Conservation (phyloP, 345 rosid genomes). For the Chamaenerion angustifolium region DNA sequence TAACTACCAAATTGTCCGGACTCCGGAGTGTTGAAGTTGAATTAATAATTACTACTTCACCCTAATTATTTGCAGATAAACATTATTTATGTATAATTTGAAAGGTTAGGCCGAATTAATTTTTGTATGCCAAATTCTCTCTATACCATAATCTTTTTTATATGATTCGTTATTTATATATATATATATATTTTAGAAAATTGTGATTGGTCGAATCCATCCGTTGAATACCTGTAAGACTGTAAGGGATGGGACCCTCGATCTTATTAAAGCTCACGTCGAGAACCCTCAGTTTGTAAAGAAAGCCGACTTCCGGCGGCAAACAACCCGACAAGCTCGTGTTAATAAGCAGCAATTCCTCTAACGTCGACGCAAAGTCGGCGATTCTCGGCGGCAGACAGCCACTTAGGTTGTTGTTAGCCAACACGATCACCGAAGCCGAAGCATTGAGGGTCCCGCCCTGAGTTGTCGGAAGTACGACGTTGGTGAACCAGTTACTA, state of each 20-base stretch:
- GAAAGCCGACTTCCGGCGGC: conserved; percentile 74
- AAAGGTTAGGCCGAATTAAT: too few relatives aligned
- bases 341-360: conserved; percentile 65
- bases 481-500: conserved; percentile 46
- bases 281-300: conserved; percentile 56
- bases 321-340: conserved; percentile 68
- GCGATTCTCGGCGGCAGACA: conserved; percentile 69
- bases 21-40: too few relatives aligned
- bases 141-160: too few relatives aligned
- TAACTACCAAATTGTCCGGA: too few relatives aligned
- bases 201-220: too few relatives aligned
- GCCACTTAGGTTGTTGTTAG: conserved; percentile 69
- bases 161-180: too few relatives aligned
- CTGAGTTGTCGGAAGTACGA: conserved; percentile 22
- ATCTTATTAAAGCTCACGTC: conserved; percentile 65
- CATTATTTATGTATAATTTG: too few relatives aligned
- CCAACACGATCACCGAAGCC: conserved; percentile 63
- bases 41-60: too few relatives aligned
- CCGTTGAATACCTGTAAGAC: conserved; percentile 20
- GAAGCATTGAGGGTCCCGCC: conserved; percentile 15
- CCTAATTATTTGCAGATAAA: too few relatives aligned
- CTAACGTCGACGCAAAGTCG: conserved; percentile 46
- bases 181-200: too few relatives aligned
- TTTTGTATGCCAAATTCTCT: too few relatives aligned
- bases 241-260: conserved; percentile 79